phyloP scores from a whole-genome alignment of 176 grass and related monocot species.

The Metroxylon sagu region DNA sequence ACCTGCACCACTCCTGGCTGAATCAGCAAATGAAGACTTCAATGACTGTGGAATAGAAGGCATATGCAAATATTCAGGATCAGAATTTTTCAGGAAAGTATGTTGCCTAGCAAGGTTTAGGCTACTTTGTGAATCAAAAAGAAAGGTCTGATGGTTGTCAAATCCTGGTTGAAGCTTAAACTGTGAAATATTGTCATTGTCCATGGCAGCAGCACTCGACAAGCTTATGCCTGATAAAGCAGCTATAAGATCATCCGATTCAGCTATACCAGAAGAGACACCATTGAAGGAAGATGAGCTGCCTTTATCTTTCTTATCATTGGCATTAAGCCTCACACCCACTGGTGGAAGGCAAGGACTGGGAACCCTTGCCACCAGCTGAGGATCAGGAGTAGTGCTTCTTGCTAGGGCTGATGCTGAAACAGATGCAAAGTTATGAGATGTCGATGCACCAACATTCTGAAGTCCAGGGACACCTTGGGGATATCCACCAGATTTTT shows the following conservation, averaged over 20 bases:
- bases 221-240: constrained; percentile 71
- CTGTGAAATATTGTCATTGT: constrained; percentile 23
- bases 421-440: constrained; percentile 65
- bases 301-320: constrained; percentile 44
- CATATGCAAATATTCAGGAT: constrained; percentile 41
- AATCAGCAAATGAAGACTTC: constrained; percentile 49
- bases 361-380: constrained; percentile 56
- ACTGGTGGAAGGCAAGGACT: constrained; percentile 72
- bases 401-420: constrained; percentile 55
- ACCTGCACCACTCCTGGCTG: constrained; percentile 27
- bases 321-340: constrained; percentile 41
- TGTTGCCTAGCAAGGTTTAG: constrained; percentile 45
- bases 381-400: constrained; percentile 61
- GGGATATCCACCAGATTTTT: constrained; percentile 15
- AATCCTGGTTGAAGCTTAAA: constrained; percentile 44
- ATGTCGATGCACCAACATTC: constrained; percentile 32
- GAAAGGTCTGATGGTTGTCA: constrained; percentile 41
- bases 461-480: constrained; percentile 28
- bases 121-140: constrained; percentile 25
- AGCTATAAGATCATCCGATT: constrained; percentile 74
- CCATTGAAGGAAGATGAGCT: constrained; percentile 44
- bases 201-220: constrained; percentile 34
- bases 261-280: constrained; percentile 41
- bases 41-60: constrained; percentile 30
- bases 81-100: constrained; percentile 36